Evolutionary conservation across 768 basidiomycete species (phyloP).

Genomic region (Mycena latifolia): DNA sequence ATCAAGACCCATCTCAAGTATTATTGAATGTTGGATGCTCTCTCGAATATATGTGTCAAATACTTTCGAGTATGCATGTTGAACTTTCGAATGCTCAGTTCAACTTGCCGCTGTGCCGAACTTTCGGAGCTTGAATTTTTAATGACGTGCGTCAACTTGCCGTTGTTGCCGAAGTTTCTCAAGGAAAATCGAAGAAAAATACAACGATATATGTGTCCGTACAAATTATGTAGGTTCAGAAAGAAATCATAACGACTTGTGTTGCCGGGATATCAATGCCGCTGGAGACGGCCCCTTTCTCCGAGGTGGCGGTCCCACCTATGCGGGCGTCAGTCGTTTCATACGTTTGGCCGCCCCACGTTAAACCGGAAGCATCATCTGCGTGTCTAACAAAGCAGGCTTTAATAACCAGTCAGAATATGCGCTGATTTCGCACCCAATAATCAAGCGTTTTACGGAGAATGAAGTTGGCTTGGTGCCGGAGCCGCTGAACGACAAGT

Average conservation of each 20-base stretch:
- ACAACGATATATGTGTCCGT: no score
- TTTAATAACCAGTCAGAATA: not conserved
- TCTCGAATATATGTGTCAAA: not conserved
- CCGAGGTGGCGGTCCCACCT: constrained; percentile 47
- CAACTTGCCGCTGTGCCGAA: no score
- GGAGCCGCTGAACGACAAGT: constrained; percentile 51
- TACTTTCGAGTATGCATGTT: not conserved
- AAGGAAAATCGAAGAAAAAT: no score
- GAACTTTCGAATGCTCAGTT: no score
- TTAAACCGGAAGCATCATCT: constrained; percentile 62
- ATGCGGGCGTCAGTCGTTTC: constrained; percentile 62
- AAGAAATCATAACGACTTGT: constrained; percentile 59
- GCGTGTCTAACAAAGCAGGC: constrained; percentile 52
- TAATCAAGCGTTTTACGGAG: constrained; percentile 62
- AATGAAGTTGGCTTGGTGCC: constrained; percentile 44
- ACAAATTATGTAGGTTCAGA: constrained; percentile 31
- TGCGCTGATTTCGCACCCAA: constrained; percentile 51
- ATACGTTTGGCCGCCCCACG: constrained; percentile 71
- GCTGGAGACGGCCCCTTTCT: constrained; percentile 43
- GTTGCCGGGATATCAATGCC: constrained; percentile 64
- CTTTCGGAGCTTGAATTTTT: no score
- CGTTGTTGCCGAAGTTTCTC: no score
- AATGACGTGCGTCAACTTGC: no score
- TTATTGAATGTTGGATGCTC: not conserved
- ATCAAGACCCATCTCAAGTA: constrained; percentile 32